Percentiles rank a stretch among this genome's conserved stretches.
phyloP scores from a whole-genome alignment of 1,284 basidiomycete species.

The Apiotrichum sp. region DNA sequence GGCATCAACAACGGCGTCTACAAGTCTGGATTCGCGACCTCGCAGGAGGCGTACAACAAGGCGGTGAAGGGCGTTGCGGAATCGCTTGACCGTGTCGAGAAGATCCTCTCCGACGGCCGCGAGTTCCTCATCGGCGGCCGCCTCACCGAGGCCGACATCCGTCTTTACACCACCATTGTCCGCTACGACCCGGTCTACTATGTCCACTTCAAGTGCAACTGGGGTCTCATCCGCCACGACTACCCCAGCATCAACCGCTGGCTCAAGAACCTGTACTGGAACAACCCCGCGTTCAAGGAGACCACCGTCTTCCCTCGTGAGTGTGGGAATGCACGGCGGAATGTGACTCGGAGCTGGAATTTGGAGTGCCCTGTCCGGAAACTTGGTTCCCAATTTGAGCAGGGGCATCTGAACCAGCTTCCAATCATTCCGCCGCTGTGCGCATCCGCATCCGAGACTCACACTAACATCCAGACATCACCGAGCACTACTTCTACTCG shows the following conservation, averaged over 20 bases:
- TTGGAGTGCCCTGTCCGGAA: no score
- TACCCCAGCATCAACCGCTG: constrained; percentile 77
- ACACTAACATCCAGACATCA: constrained; percentile 57
- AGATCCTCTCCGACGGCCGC: constrained; percentile 62
- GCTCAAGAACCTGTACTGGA: constrained; percentile 89
- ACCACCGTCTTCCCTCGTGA: constrained; percentile 69
- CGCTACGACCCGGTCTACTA: constrained; percentile 81
- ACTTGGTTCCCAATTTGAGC: no score
- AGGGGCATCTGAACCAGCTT: no score
- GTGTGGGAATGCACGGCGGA: neutral
- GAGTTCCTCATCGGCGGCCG: constrained; percentile 73
- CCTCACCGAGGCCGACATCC: constrained; percentile 85
- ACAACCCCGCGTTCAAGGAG: constrained; percentile 75
- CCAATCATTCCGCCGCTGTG: no score
- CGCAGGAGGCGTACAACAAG: constrained; percentile 72
- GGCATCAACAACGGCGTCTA: constrained; percentile 63
- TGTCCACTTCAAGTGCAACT: constrained; percentile 90
- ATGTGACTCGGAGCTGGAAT: no score
- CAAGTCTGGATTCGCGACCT: constrained; percentile 79
- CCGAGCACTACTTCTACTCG: constrained; percentile 60
- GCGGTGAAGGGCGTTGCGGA: constrained; percentile 68
- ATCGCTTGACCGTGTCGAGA: constrained; percentile 74
- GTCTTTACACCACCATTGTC: constrained; percentile 85
- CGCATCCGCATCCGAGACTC: neutral
- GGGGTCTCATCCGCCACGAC: constrained; percentile 60